These are phyloP conservation scores for Brassica carinata DNA, from an alignment of 345 rosid species.

Conservation along the genomic window DNA sequence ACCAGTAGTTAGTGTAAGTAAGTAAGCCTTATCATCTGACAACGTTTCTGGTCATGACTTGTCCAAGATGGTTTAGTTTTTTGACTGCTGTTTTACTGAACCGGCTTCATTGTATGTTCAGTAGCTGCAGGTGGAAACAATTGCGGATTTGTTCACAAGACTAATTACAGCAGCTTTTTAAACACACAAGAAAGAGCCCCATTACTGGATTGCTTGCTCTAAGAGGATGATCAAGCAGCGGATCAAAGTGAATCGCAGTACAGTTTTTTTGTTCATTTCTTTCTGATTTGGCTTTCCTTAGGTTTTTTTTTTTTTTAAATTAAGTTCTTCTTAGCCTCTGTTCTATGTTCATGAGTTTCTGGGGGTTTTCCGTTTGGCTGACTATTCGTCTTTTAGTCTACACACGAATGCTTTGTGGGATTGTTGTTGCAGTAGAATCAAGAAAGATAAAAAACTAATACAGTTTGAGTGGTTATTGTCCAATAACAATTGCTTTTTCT, in stretches of 20 bases:
- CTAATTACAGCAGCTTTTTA: constrained; percentile 23
- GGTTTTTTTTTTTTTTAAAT: neutral
- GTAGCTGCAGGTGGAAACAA: constrained; percentile 25
- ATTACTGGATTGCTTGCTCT: constrained; percentile 19
- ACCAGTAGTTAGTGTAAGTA: constrained; percentile 53
- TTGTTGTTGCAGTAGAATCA: constrained; percentile 10
- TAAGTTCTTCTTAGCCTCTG: constrained; percentile 10
- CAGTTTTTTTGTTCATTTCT: constrained; percentile 36
- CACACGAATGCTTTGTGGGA: constrained; percentile 17
- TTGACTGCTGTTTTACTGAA: constrained; percentile 7
- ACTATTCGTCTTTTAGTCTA: constrained; percentile 20
- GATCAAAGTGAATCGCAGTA: constrained; percentile 27
- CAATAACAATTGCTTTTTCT: neutral
- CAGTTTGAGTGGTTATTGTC: neutral
- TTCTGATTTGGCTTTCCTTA: constrained; percentile 13
- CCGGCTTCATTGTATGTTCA: neutral
- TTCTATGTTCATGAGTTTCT: constrained; percentile 9
- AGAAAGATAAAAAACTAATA: neutral
- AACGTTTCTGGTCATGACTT: neutral
- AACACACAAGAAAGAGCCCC: constrained; percentile 5
- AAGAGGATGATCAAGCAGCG: constrained; percentile 14
- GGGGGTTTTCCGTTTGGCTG: neutral
- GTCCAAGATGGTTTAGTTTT: constrained; percentile 13
- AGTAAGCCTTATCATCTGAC: constrained; percentile 29
- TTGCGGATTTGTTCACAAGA: neutral